Percentiles rank a stretch among this genome's conserved stretches.
phyloP scores from a whole-genome alignment of 176 grass and related monocot species.

The Cenchrus purpureus region DNA sequence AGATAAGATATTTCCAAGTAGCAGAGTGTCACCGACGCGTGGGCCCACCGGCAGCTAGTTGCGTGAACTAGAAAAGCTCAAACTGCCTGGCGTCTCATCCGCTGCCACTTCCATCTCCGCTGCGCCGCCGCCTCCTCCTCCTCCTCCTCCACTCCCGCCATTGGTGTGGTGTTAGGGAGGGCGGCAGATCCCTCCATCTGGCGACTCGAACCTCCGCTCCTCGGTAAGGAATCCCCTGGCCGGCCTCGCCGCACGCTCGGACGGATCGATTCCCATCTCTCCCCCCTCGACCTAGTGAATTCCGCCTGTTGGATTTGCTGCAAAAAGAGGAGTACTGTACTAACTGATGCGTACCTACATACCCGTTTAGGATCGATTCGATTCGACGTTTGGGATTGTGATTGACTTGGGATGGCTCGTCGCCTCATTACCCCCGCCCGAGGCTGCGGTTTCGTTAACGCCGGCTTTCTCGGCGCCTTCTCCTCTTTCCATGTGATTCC shows the following conservation, averaged over 20 bases:
- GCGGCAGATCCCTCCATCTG: background rate
- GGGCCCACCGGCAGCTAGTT: too few relatives aligned
- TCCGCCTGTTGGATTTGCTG: conserved; percentile 19
- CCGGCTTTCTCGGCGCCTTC: conserved; percentile 78
- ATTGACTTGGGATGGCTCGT: conserved; percentile 69
- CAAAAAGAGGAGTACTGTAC: background rate
- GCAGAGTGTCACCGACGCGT: too few relatives aligned
- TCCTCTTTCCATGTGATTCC: conserved; percentile 92
- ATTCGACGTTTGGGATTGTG: conserved; percentile 21
- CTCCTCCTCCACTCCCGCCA: background rate
- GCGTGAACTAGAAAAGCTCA: too few relatives aligned
- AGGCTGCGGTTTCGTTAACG: conserved; percentile 77
- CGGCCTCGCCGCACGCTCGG: background rate
- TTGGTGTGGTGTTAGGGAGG: background rate
- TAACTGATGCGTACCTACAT: background rate
- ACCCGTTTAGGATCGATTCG: background rate
- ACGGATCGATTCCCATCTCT: background rate
- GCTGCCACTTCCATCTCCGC: too few relatives aligned
- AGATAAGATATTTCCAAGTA: too few relatives aligned
- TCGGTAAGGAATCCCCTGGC: background rate
- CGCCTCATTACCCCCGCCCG: conserved; percentile 83
- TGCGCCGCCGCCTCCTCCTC: background rate
- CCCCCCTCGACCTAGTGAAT: too few relatives aligned
- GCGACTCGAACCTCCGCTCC: background rate
- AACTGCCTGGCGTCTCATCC: too few relatives aligned